These are phyloP conservation scores for Elaeagnus macrophylla DNA, from an alignment of 306 rosid genomes.

Conservation along the genomic window DNA sequence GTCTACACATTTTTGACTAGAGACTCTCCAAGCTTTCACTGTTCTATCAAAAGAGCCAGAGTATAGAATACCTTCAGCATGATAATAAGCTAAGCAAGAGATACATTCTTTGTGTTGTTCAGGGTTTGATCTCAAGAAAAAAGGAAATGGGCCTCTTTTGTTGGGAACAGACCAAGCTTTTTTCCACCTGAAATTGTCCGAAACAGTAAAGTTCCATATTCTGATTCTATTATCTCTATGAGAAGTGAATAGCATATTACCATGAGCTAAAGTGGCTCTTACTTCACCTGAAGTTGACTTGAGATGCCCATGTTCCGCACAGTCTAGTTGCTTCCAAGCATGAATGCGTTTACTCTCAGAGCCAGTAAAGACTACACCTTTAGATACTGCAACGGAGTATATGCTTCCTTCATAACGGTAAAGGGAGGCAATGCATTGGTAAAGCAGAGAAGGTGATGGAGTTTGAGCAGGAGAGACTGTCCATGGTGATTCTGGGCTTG, in stretches of 20 bases:
- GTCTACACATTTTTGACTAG: slow-evolving; percentile 40
- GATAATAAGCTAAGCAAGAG: slow-evolving; percentile 66
- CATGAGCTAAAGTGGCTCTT: slow-evolving; percentile 35
- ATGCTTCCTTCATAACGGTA: slow-evolving; percentile 62
- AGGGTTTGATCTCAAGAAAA: slow-evolving; percentile 22
- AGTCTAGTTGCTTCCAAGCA: slow-evolving; percentile 54
- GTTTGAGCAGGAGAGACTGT: slow-evolving; percentile 49
- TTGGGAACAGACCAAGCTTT: slow-evolving; percentile 42
- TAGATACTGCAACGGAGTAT: slow-evolving; percentile 45
- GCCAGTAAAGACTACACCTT: slow-evolving; percentile 51
- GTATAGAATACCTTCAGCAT: slow-evolving; percentile 57
- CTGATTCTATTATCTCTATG: slow-evolving; percentile 57
- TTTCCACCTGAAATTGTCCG: slow-evolving; percentile 41
- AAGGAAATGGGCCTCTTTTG: slow-evolving; percentile 28
- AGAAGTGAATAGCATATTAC: slow-evolving; percentile 47
- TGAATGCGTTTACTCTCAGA: slow-evolving; percentile 47
- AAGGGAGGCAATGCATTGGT: slow-evolving; percentile 62
- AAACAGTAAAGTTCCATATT: slow-evolving; percentile 42
- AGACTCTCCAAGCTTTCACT: slow-evolving; percentile 52
- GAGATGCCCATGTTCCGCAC: slow-evolving; percentile 43
- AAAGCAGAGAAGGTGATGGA: slow-evolving; percentile 57
- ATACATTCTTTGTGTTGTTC: slow-evolving; percentile 37
- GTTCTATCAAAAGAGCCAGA: slow-evolving; percentile 56
- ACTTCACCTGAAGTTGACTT: slow-evolving; percentile 37
- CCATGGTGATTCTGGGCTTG: slow-evolving; percentile 71